Conservation (phyloP, 164 flowering plant species). For the Amborella trichopoda region DNA sequence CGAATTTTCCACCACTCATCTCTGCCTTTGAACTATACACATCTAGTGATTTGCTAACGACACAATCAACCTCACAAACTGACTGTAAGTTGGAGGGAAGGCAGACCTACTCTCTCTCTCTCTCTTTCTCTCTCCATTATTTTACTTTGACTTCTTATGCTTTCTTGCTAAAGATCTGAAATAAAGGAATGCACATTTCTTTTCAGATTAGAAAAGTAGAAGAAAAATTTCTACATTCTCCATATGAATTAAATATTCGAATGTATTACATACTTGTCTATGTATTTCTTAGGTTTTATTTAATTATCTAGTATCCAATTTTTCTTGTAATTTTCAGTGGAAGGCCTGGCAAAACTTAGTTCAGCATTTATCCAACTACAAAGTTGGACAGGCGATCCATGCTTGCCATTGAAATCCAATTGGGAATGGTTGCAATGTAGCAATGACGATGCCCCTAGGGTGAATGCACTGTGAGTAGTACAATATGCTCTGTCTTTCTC, state of each 20-base stretch:
- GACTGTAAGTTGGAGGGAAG: not conserved
- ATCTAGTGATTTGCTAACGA: not conserved
- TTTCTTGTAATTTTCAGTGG: not conserved
- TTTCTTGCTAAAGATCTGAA: too few relatives aligned
- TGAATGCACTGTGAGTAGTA: not conserved
- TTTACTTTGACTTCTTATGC: too few relatives aligned
- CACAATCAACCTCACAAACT: not conserved
- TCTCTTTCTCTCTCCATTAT: too few relatives aligned
- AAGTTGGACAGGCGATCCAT: conserved; percentile 6
- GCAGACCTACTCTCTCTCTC: not conserved
- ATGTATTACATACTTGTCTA: not conserved
- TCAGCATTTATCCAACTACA: not conserved
- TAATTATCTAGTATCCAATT: not conserved
- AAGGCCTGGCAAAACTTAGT: not conserved
- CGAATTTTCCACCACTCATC: conserved; percentile 5
- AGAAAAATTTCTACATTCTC: not conserved
- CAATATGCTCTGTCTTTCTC: not conserved
- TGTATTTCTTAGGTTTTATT: too few relatives aligned
- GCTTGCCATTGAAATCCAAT: conserved; percentile 3
- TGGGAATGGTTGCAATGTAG: conserved; percentile 6
- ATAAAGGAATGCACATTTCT: not conserved
- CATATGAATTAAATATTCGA: not conserved
- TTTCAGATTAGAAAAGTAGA: not conserved
- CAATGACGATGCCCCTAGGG: not conserved
- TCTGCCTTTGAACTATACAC: conserved; percentile 5